Evolutionary conservation across 441 rosid genomes (phyloP).

Genomic region (Metrosideros polymorpha): DNA sequence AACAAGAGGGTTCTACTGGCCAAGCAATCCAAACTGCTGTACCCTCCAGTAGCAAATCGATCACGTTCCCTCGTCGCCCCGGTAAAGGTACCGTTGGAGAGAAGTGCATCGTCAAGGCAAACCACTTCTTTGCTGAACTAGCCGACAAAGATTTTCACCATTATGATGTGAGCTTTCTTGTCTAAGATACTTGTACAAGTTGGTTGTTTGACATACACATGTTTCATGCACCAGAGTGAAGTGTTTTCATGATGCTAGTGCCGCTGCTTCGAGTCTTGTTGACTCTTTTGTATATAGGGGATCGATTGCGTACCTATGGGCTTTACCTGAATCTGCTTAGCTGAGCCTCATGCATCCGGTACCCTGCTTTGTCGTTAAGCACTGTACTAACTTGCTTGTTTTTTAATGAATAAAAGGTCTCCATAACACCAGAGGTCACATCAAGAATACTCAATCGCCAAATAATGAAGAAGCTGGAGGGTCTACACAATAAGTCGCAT

Average conservation of each 20-base stretch:
- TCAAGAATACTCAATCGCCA: slow-evolving; percentile 90
- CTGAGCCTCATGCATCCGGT: not conserved
- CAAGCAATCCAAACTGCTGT: slow-evolving; percentile 53
- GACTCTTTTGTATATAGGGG: not conserved
- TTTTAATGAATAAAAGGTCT: slow-evolving; percentile 38
- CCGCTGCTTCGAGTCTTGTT: not conserved
- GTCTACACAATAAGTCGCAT: slow-evolving; percentile 47
- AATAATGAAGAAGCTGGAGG: slow-evolving; percentile 67
- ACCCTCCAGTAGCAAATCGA: slow-evolving; percentile 54
- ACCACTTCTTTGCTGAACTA: slow-evolving; percentile 85
- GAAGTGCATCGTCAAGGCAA: slow-evolving; percentile 79
- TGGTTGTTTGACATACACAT: not conserved
- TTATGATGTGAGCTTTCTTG: slow-evolving; percentile 64
- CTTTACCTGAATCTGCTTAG: not conserved
- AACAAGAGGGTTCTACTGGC: slow-evolving; percentile 1
- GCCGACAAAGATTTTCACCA: slow-evolving; percentile 96
- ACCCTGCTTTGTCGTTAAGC: not conserved
- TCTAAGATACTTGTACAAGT: not conserved
- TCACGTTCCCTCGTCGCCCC: slow-evolving; percentile 82
- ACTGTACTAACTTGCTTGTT: not conserved
- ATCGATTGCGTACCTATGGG: not conserved
- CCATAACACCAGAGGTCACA: slow-evolving; percentile 74
- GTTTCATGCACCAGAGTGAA: not conserved
- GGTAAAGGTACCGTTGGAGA: slow-evolving; percentile 63
- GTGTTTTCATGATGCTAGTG: not conserved